Percentiles rank a stretch among this genome's conserved stretches.
Conservation (phyloP, 805 yeast genomes). For the Saccharomycopsis fermentans region DNA sequence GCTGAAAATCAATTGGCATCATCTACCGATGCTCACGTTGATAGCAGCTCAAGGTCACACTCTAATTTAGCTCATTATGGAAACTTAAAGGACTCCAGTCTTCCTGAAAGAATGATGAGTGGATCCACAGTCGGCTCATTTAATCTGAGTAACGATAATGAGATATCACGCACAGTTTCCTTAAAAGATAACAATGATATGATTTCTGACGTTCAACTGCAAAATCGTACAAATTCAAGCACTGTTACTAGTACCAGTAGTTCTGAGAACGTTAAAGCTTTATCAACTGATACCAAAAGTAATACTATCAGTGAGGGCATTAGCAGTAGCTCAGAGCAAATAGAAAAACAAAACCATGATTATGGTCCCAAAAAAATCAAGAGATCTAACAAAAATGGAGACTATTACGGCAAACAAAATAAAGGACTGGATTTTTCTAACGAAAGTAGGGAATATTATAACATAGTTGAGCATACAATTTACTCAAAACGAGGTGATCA, state of each 20-base stretch:
- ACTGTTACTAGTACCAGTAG: background rate
- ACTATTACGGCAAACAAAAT: background rate
- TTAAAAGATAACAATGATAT: background rate
- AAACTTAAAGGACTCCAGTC: background rate
- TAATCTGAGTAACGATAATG: background rate
- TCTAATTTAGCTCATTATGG: background rate
- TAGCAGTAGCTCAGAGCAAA: background rate
- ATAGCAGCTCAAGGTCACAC: too few species aligned
- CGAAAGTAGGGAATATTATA: background rate
- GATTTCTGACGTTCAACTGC: background rate
- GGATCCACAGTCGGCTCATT: background rate
- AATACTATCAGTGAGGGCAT: background rate
- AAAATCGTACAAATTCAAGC: background rate
- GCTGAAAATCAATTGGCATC: background rate
- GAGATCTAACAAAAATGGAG: background rate
- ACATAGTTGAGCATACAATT: background rate
- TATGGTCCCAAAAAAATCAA: background rate
- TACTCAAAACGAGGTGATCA: background rate
- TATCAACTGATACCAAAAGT: background rate
- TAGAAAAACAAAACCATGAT: background rate
- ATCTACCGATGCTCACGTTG: background rate
- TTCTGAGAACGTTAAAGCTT: background rate
- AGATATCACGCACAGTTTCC: background rate
- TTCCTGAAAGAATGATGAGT: background rate
- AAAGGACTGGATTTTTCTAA: background rate